Percentiles rank a stretch among this genome's conserved stretches.
Conservation (phyloP, 352 stramenopile species). For the Thalassiosira allenii region DNA sequence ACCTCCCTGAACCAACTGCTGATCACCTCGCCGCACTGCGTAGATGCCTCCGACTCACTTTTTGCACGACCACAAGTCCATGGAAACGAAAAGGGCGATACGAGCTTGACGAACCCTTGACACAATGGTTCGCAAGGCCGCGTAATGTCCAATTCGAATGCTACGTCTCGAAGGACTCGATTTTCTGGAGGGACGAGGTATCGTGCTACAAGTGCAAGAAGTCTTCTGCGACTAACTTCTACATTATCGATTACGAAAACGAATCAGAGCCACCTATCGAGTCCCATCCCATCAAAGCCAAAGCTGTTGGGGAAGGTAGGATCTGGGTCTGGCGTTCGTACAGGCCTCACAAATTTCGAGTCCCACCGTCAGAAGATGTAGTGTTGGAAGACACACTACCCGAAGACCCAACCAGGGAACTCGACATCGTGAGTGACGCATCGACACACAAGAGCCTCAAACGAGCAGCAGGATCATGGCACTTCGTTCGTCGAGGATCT, state of each 20-base stretch:
- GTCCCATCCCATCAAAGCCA: background rate
- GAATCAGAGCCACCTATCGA: background rate
- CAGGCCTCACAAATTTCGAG: background rate
- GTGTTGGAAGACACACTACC: too few species aligned
- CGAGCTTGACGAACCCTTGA: background rate
- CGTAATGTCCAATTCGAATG: background rate
- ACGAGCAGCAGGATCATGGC: conserved; percentile 2
- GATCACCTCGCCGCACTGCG: background rate
- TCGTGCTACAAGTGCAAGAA: conserved; percentile 2
- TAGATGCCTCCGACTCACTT: background rate
- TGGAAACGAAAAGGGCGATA: background rate
- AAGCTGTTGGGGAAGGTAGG: background rate
- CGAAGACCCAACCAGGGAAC: background rate
- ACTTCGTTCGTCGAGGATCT: background rate
- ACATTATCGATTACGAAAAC: conserved; percentile 11
- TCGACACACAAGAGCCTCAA: background rate
- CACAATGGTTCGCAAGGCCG: background rate
- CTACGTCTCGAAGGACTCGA: background rate
- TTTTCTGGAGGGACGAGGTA: background rate
- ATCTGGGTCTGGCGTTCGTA: conserved; percentile 1
- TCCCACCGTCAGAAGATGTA: too few species aligned
- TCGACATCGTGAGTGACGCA: conserved; percentile 16
- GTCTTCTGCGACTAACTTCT: background rate
- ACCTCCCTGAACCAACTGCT: background rate
- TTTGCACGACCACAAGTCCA: background rate